Evolutionary conservation across 805 yeast species (phyloP), one percentile per base, ranked within the genome.

Genomic region (Wickerhamiella allomyrinae): DNA sequence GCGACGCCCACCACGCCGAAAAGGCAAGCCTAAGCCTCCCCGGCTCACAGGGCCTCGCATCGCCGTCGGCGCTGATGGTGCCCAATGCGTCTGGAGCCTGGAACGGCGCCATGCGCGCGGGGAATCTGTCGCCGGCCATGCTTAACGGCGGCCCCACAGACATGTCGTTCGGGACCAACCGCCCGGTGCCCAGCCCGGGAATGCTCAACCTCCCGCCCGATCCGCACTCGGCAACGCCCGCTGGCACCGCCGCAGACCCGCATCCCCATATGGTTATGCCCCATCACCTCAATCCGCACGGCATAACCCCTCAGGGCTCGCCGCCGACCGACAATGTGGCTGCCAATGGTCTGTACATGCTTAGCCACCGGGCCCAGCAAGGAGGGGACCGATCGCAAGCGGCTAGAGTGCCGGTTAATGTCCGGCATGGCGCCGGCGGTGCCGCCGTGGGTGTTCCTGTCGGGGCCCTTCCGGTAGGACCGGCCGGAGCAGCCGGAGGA

Each of bases 121-220:
- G 65, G 10, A 63, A 64, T 9, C 48, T 61, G 25, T 58, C 64
- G 8, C 66, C 66, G 0, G 62, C 63, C 1, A 57, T 60, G 51
- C 54, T 60, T 7, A 58, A 56, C 33, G 63, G 58, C 27, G 63
- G 58, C 27, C 58, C 54, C 17, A 40, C 31, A 13, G 39, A 9
- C 4, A 17, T 35, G 11, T 14, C 13, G 10, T 43, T 24, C 29
- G 42, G 31, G 17, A 17, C 31, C 15, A 27, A 29, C 25, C 29
- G 29, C 31, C 33, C 42, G 22, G 14, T 29, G 40, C 39, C 46
- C 13, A 14, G 29, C 15, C 46, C 46, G 15, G 38, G 36, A 7
- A 13, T 31, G 22, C 19, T 9, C 7, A n/a, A n/a, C 27, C 9
- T 29, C 27, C 37, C 38, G 14, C 25, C 35, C 9, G 40, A 17